These are phyloP conservation scores for Dendrobium catenatum DNA, from an alignment of 106 monocot genomes.

Conservation along the genomic window DNA sequence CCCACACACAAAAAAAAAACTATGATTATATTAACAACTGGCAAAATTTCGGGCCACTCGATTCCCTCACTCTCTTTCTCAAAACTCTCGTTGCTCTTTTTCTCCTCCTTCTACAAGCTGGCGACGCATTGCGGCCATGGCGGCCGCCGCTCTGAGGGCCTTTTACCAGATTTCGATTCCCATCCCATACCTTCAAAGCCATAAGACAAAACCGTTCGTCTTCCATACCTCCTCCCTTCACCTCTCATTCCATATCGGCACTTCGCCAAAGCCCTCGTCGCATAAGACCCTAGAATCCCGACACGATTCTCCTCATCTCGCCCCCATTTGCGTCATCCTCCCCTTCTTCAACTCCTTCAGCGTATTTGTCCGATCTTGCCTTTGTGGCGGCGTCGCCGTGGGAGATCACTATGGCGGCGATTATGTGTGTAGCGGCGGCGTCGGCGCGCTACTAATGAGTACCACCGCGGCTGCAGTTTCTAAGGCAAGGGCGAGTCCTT, in stretches of 20 bases:
- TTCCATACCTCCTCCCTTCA: not conserved
- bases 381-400: constrained; percentile 17
- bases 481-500: constrained; percentile 49
- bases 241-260: not conserved
- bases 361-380: constrained; percentile 10
- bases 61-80: too few species aligned
- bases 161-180: constrained; percentile 12
- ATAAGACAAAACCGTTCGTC: not conserved
- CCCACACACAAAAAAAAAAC: too few species aligned
- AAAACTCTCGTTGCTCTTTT: not conserved
- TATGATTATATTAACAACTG: too few species aligned
- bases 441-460: constrained; percentile 45
- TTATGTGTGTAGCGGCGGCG: constrained; percentile 21
- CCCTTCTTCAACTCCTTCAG: constrained; percentile 14
- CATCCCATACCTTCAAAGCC: not conserved
- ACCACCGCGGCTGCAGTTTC: constrained; percentile 47
- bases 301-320: constrained; percentile 5
- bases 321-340: not conserved
- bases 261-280: not conserved
- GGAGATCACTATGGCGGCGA: not conserved
- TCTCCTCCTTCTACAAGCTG: not conserved
- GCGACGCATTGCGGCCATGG: constrained; percentile 38
- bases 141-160: constrained; percentile 17
- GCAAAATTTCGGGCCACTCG: not conserved
- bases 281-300: not conserved